A percentile compares a stretch with the other conserved stretches of the same genome.
Conservation (phyloP, 1,139 yeast genomes). For the Candida glucosophila region DNA sequence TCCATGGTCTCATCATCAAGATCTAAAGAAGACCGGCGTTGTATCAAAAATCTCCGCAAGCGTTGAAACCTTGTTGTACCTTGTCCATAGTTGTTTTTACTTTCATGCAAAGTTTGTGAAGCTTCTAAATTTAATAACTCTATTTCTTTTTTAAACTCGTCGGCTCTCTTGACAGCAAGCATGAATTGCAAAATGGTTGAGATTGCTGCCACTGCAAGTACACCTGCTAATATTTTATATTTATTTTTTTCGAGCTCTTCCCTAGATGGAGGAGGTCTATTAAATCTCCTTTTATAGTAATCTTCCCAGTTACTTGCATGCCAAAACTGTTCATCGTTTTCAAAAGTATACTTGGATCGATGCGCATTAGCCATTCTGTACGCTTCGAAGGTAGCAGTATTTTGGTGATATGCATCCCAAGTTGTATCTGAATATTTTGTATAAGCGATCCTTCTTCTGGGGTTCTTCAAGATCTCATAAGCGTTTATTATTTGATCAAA, state of each 20-base stretch:
- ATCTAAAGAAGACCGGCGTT: conserved; percentile 35
- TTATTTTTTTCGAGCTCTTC: conserved; percentile 40
- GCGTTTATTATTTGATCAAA: conserved; percentile 70
- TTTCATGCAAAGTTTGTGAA: conserved; percentile 36
- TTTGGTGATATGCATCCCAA: conserved; percentile 21
- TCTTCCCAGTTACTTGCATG: conserved; percentile 73
- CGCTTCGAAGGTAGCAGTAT: conserved; percentile 36
- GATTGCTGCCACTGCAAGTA: conserved; percentile 31
- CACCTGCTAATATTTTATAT: conserved; percentile 34
- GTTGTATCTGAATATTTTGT: conserved; percentile 16
- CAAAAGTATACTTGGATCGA: conserved; percentile 21
- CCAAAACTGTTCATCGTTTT: conserved; percentile 45
- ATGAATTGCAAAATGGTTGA: conserved; percentile 37
- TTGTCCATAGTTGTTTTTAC: conserved; percentile 47
- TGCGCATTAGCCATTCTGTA: conserved; percentile 35
- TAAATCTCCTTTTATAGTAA: conserved; percentile 35
- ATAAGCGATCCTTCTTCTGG: conserved; percentile 31
- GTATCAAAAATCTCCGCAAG: conserved; percentile 51
- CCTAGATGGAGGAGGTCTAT: conserved; percentile 29
- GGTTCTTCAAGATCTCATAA: conserved; percentile 59
- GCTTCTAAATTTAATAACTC: conserved; percentile 35
- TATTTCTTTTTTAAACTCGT: conserved; percentile 20
- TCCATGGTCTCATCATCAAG: conserved; percentile 11
- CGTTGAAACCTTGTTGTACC: conserved; percentile 25
- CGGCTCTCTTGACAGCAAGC: conserved; percentile 30